Evolutionary conservation across 1,284 basidiomycete species (phyloP).

Genomic region (Vanrija sp.): DNA sequence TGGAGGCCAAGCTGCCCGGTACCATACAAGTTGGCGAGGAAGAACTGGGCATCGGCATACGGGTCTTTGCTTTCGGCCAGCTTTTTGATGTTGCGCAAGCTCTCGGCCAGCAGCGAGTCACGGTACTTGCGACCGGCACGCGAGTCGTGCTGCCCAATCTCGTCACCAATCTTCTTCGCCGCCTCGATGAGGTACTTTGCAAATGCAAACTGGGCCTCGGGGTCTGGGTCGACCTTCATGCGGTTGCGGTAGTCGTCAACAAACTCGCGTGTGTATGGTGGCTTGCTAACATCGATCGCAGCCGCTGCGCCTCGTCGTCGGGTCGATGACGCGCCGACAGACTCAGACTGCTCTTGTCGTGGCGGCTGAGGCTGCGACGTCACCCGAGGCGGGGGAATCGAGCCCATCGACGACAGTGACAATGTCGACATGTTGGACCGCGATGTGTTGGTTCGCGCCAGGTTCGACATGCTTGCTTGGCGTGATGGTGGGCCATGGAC

Average conservation of each 20-base stretch:
- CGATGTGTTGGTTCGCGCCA: conserved; percentile 42
- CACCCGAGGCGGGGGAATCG: conserved; percentile 35
- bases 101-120: conserved; percentile 81
- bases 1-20: conserved; percentile 90
- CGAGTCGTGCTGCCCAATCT: conserved; percentile 55
- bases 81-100: conserved; percentile 85
- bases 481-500: conserved; percentile 21
- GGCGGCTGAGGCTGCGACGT: conserved; percentile 3
- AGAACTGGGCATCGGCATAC: conserved; percentile 98
- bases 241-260: conserved; percentile 95
- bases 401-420: conserved; percentile 27
- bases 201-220: conserved; percentile 96
- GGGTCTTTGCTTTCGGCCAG: conserved; percentile 61
- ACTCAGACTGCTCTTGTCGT: conserved; percentile 36
- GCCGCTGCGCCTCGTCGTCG: conserved; percentile 56
- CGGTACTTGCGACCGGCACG: conserved; percentile 70
- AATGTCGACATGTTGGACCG: conserved; percentile 32
- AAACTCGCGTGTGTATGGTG: conserved; percentile 91
- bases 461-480: conserved; percentile 33
- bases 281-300: conserved; percentile 76
- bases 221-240: conserved; percentile 96
- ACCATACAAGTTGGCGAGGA: conserved; percentile 95
- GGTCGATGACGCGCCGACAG: conserved; percentile 52
- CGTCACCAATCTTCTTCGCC: conserved; percentile 89
- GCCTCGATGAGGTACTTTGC: conserved; percentile 98